Conservation (phyloP, 2,329 filamentous ascomycete species). For the Fusarium pseudocircinatum region DNA sequence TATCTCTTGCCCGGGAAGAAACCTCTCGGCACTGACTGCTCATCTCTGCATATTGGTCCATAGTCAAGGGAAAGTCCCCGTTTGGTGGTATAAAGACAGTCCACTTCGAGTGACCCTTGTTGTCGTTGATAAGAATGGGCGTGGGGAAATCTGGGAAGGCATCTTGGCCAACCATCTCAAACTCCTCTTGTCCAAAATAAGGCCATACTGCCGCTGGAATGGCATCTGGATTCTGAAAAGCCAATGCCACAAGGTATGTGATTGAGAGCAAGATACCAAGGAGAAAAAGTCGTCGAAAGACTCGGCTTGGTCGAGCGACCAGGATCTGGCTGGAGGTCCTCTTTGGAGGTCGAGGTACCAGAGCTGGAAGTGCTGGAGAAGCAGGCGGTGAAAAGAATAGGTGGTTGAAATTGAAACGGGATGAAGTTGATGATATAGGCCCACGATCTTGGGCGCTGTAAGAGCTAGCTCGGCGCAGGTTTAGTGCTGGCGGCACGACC, state of each 20-base stretch:
- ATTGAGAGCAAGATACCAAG: conserved; percentile 60
- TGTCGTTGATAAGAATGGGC: conserved; percentile 75
- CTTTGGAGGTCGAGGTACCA: conserved; percentile 69
- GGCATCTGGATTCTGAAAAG: conserved; percentile 43
- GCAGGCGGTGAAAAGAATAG: conserved; percentile 74
- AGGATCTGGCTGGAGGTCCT: conserved; percentile 64
- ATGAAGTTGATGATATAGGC: conserved; percentile 68
- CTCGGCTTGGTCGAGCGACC: conserved; percentile 62
- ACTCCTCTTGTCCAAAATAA: conserved; percentile 62
- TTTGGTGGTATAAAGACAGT: conserved; percentile 80
- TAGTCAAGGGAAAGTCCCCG: conserved; percentile 72
- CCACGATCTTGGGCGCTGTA: conserved; percentile 64
- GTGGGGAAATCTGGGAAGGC: conserved; percentile 76
- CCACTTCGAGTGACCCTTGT: conserved; percentile 74
- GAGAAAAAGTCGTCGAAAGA: conserved; percentile 66
- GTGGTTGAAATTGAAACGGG: conserved; percentile 73
- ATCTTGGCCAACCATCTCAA: conserved; percentile 74
- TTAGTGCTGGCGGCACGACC: conserved; percentile 65
- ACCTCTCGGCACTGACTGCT: conserved; percentile 74
- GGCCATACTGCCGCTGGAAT: conserved; percentile 44
- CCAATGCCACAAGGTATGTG: conserved; percentile 56
- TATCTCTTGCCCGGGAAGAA: conserved; percentile 64
- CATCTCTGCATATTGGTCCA: conserved; percentile 74
- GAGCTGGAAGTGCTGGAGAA: conserved; percentile 75
- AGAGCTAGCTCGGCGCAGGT: conserved; percentile 66